Conservation (phyloP, 345 rosid species). For the Chamaenerion angustifolium region DNA sequence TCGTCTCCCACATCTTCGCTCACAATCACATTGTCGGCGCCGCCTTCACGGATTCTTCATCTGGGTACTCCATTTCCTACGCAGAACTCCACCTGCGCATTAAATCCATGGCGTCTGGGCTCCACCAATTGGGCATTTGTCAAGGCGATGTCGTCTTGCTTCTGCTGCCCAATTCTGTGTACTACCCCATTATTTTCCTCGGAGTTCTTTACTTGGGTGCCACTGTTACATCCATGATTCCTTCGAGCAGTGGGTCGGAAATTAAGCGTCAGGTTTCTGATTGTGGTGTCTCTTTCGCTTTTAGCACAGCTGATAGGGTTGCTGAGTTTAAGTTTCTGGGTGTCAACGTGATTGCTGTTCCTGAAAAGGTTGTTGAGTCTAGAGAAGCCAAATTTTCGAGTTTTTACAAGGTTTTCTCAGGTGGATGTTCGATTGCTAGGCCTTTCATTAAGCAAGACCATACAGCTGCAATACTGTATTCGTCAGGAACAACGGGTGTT, state of each 20-base stretch:
- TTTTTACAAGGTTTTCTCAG: slow-evolving; percentile 26
- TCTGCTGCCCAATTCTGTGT: slow-evolving; percentile 54
- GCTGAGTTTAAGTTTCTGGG: slow-evolving; percentile 23
- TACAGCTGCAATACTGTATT: slow-evolving; percentile 64
- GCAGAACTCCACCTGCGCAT: slow-evolving; percentile 29
- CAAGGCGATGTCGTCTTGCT: slow-evolving; percentile 61
- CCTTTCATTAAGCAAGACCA: slow-evolving; percentile 54
- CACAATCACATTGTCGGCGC: slow-evolving; percentile 24
- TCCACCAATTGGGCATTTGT: slow-evolving; percentile 33
- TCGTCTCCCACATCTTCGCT: slow-evolving; percentile 51
- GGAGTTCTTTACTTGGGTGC: slow-evolving; percentile 50
- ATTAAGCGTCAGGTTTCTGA: slow-evolving; percentile 29
- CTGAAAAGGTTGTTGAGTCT: slow-evolving; percentile 25
- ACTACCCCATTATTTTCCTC: slow-evolving; percentile 47
- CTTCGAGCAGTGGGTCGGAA: slow-evolving; percentile 33
- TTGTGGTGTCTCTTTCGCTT: slow-evolving; percentile 33
- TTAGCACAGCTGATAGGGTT: slow-evolving; percentile 24
- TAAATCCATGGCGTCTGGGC: slow-evolving; percentile 39
- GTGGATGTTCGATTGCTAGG: slow-evolving; percentile 10
- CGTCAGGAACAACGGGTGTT: slow-evolving; percentile 75
- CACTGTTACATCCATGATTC: slow-evolving; percentile 54
- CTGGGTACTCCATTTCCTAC: slow-evolving; percentile 57
- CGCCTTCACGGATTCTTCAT: slow-evolving; percentile 43
- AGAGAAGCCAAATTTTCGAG: slow-evolving; percentile 9
- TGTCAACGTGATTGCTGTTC: slow-evolving; percentile 28